Percentiles rank a stretch among this genome's conserved stretches.
Evolutionary conservation across 164 flowering plant genomes (phyloP).

Genomic region (Litsea cubeba): DNA sequence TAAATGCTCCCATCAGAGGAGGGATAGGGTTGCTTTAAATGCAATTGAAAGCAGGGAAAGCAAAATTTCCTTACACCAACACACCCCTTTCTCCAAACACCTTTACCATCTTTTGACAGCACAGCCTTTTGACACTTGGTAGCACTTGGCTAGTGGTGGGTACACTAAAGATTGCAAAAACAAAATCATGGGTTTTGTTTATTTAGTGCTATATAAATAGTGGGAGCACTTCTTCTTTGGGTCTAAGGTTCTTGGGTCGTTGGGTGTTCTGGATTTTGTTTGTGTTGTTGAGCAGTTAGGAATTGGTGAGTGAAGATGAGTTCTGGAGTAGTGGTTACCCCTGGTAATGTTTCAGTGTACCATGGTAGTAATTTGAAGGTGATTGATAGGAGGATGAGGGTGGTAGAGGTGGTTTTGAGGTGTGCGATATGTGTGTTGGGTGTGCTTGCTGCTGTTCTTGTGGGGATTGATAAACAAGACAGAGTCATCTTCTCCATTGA

Average conservation of each 20-base stretch:
- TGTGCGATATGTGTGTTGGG: slow-evolving; percentile 69
- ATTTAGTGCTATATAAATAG: slow-evolving; percentile 20
- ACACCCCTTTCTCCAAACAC: background rate
- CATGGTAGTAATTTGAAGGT: slow-evolving; percentile 55
- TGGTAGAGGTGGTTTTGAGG: slow-evolving; percentile 70
- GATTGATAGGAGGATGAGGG: slow-evolving; percentile 62
- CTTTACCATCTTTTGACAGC: background rate
- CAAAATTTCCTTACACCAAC: background rate
- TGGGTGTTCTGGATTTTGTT: background rate
- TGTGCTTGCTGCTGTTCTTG: slow-evolving; percentile 62
- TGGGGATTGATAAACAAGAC: slow-evolving; percentile 70
- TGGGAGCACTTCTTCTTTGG: slow-evolving; percentile 4
- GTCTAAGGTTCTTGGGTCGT: background rate
- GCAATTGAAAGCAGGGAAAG: background rate
- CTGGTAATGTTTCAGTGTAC: slow-evolving; percentile 66
- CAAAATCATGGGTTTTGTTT: background rate
- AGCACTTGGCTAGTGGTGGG: background rate
- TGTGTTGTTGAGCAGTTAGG: background rate
- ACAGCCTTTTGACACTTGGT: background rate
- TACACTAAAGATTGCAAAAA: background rate
- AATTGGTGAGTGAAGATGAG: slow-evolving; percentile 38
- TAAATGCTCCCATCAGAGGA: background rate
- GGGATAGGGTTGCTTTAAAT: background rate
- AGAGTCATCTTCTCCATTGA: slow-evolving; percentile 61
- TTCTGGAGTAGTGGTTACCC: slow-evolving; percentile 74